Evolutionary conservation across 352 stramenopile species (phyloP), one percentile per base, ranked within the genome.

Genomic region (Blastocystis sp.): DNA sequence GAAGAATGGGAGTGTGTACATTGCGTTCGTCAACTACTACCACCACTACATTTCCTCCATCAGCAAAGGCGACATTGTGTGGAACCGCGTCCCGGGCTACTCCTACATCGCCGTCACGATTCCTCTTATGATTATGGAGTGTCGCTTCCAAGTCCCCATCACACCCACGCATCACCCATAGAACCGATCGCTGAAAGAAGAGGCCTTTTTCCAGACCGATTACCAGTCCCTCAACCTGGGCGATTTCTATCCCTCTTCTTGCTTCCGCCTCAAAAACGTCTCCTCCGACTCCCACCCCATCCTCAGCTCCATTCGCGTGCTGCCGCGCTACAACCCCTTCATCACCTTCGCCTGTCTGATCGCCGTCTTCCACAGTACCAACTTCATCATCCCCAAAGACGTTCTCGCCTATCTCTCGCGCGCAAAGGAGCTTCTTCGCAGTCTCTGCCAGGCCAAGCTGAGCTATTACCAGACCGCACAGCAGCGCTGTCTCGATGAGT

Each of bases 101-200:
- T 68, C n/a, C 28, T 43, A 65, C 9, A 66, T 81, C 28, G 43
- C 40, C 21, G 52, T 81, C 21, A 81, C 71, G 19, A 64, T 81
- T 40, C 71, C 71, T 4, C 60, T 84, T 28, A 84, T 84, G 74
- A 57, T 84, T 38, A 84, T 84, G 52, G 74, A 84, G 24, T 84
- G 74, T 54, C 52, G 74, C 11, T 84, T 84, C 48, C 45, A 66
- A 24, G 52, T 68, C 6, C 0, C 17, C 19, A 40, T 24, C 7
- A 19, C 17, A 19, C 11, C 7, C 17, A 38, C 11, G 45, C 24
- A 59, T 77, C 38, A 77, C 38, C 9, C 19, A 63, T 52, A 84
- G 74, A 84, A 84, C 45, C 74, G 74, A 7, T 68, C 74, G 6
- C 59, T 84, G 6, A 84, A 84, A 17, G 74, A 84, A 70, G 74